Evolutionary conservation across 352 stramenopile genomes (phyloP).

Genomic region (Thraustotheca clavata): DNA sequence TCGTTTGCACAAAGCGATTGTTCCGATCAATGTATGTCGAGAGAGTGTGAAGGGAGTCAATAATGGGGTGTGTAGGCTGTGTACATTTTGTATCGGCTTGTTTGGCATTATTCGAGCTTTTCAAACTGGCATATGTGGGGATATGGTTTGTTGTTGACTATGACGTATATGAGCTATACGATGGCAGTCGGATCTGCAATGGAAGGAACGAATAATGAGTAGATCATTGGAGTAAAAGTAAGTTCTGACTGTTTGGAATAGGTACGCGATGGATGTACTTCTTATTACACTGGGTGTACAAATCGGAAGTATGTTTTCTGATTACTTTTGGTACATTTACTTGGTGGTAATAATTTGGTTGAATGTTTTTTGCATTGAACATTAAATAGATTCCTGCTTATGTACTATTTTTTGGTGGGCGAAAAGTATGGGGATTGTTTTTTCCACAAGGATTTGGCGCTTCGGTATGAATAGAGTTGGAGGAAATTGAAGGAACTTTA

Average conservation of each 20-base stretch:
- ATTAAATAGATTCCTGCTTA: slow-evolving; percentile 56
- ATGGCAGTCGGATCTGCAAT: slow-evolving; percentile 71
- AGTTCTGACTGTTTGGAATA: slow-evolving; percentile 2
- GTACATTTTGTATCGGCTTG: slow-evolving; percentile 65
- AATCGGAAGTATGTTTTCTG: slow-evolving; percentile 57
- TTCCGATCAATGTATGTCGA: slow-evolving; percentile 60
- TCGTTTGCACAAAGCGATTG: slow-evolving; percentile 67
- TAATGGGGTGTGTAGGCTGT: slow-evolving; percentile 33
- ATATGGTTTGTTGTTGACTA: slow-evolving; percentile 50
- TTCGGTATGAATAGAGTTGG: background rate
- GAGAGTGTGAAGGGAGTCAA: too few species aligned
- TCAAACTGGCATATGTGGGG: slow-evolving; percentile 60
- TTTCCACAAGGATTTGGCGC: slow-evolving; percentile 13
- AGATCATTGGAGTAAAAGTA: slow-evolving; percentile 9
- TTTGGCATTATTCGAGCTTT: slow-evolving; percentile 61
- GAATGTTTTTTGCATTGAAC: background rate
- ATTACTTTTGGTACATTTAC: slow-evolving; percentile 84
- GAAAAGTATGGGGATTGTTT: slow-evolving; percentile 16
- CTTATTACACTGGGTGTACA: slow-evolving; percentile 77
- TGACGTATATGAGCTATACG: slow-evolving; percentile 72
- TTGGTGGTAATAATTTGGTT: slow-evolving; percentile 39
- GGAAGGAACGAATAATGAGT: slow-evolving; percentile 75
- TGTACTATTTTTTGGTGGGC: slow-evolving; percentile 67
- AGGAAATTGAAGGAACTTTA: too few species aligned
- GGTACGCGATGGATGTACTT: slow-evolving; percentile 80